Percentiles rank a stretch among this genome's conserved stretches.
Conservation (phyloP, 2,329 filamentous ascomycete species). For the Alternaria metachromatica region DNA sequence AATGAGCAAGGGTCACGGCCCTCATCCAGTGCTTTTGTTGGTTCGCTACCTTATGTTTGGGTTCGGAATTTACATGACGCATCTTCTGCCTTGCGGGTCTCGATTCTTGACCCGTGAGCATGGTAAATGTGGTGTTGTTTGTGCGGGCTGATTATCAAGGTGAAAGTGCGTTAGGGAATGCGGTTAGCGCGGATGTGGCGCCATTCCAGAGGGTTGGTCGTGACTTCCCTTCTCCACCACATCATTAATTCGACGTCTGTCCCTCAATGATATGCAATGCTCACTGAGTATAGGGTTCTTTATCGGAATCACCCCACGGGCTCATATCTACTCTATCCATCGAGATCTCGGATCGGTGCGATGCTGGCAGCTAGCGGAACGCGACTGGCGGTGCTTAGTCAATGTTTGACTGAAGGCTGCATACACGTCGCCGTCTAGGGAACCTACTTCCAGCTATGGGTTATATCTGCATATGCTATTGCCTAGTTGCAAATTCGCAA, state of each 20-base stretch:
- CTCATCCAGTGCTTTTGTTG: neutral
- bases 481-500: neutral
- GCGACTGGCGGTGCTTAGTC: neutral
- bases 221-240: neutral
- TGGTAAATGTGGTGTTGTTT: neutral
- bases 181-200: neutral
- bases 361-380: neutral
- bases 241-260: neutral
- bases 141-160: neutral
- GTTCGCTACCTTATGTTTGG: neutral
- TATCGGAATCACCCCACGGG: accelerated
- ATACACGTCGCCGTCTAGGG: neutral
- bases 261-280: neutral
- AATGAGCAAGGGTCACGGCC: neutral
- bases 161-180: neutral
- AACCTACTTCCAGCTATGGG: neutral
- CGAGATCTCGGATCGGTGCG: neutral
- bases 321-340: neutral
- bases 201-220: neutral
- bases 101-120: neutral
- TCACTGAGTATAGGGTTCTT: accelerated
- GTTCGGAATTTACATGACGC: neutral
- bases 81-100: neutral
- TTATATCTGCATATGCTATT: neutral
- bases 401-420: neutral